These are phyloP conservation scores for Malassezia dermatis DNA, from an alignment of 1,284 basidiomycete genomes.

Conservation along the genomic window DNA sequence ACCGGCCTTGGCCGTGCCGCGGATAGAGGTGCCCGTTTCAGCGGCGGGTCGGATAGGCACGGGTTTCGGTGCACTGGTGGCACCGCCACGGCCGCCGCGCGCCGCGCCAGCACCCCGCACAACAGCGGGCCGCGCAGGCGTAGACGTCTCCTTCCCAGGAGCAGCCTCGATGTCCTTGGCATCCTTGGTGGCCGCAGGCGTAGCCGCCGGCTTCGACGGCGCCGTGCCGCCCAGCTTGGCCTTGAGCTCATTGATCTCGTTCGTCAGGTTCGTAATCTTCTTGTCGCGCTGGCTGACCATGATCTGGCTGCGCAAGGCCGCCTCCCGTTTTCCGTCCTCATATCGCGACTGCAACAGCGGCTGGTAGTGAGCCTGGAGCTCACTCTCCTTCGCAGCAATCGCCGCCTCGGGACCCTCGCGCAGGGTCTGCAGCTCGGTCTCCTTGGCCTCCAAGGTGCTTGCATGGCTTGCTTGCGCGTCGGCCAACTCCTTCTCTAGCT, in stretches of 20 bases:
- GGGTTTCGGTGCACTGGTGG: conserved; percentile 6
- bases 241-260: conserved; percentile 38
- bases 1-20: conserved; percentile 4
- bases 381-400: conserved; percentile 30
- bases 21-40: conserved; percentile 13
- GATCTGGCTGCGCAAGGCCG: conserved; percentile 41
- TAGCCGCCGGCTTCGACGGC: neutral
- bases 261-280: conserved; percentile 37
- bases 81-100: conserved; percentile 6
- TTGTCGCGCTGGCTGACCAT: conserved; percentile 44
- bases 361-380: conserved; percentile 35
- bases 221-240: conserved; percentile 15
- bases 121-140: conserved; percentile 12
- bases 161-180: neutral
- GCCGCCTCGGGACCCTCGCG: conserved; percentile 25
- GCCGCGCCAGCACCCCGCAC: conserved; percentile 10
- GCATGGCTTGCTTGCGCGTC: neutral
- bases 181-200: neutral
- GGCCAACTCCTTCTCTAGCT: conserved; percentile 32
- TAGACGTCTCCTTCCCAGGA: neutral
- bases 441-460: neutral
- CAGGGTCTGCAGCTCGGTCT: conserved; percentile 9
- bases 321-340: conserved; percentile 45
- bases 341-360: conserved; percentile 34
- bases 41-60: conserved; percentile 9